phyloP scores from a whole-genome alignment of 768 basidiomycete genomes.

The Lactarius deliciosus region DNA sequence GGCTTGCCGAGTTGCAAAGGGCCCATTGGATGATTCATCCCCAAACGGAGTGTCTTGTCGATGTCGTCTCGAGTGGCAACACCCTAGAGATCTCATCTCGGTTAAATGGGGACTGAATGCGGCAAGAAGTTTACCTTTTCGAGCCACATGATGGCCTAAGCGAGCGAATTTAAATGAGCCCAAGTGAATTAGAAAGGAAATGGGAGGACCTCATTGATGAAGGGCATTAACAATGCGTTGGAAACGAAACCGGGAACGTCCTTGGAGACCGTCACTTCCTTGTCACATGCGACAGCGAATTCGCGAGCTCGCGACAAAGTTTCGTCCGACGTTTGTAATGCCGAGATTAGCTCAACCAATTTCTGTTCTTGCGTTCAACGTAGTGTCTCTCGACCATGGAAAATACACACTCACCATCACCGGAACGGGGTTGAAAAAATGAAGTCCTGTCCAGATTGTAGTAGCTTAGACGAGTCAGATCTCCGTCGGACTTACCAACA shows the following conservation, averaged over 20 bases:
- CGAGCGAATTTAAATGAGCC: background rate
- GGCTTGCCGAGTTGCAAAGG: conserved; percentile 76
- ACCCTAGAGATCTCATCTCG: conserved; percentile 40
- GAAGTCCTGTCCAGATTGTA: conserved; percentile 53
- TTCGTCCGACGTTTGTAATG: conserved; percentile 80
- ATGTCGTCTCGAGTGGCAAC: conserved; percentile 93
- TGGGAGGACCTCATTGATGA: conserved; percentile 79
- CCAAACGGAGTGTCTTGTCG: conserved; percentile 89
- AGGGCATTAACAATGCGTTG: conserved; percentile 94
- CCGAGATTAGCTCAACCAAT: conserved; percentile 94
- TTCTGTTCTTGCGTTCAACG: conserved; percentile 43
- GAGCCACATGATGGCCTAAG: conserved; percentile 87
- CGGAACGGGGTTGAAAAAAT: conserved; percentile 97
- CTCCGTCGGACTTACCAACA: conserved; percentile 56
- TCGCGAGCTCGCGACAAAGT: conserved; percentile 73
- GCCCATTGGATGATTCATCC: conserved; percentile 96
- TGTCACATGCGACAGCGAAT: conserved; percentile 88
- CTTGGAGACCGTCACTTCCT: conserved; percentile 88
- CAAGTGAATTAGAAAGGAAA: background rate
- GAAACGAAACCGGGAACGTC: conserved; percentile 97
- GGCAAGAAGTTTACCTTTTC: conserved; percentile 60
- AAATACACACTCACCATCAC: conserved; percentile 67
- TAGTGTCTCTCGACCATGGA: background rate
- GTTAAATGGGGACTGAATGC: background rate
- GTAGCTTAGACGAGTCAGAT: conserved; percentile 13